phyloP scores from a whole-genome alignment of 495 filamentous ascomycete genomes.

The Choiromyces venosus region DNA sequence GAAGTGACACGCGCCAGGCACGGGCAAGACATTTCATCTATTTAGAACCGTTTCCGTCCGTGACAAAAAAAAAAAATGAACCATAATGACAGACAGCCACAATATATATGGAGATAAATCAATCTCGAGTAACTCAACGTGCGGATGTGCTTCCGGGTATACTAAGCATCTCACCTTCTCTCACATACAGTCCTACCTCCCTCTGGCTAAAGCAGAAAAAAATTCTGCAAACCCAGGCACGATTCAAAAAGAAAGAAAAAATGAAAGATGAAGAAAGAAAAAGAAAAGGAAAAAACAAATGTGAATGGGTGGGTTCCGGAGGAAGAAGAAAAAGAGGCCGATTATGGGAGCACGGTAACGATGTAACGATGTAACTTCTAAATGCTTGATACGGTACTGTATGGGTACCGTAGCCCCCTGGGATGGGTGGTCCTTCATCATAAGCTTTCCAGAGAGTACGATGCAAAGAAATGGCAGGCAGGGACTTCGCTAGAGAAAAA shows the following conservation, averaged over 20 bases:
- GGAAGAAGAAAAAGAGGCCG: constrained; percentile 15
- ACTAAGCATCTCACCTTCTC: constrained; percentile 5
- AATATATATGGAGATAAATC: background rate
- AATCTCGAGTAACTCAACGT: constrained; percentile 9
- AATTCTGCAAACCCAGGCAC: background rate
- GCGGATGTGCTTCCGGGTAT: constrained; percentile 32
- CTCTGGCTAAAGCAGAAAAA: constrained; percentile 10
- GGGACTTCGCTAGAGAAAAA: background rate
- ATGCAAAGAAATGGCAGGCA: background rate
- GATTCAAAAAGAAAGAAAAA: background rate
- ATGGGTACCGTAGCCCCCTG: too few relatives aligned
- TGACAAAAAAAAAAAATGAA: background rate
- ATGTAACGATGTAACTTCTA: background rate
- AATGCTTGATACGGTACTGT: background rate
- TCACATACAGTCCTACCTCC: constrained; percentile 2
- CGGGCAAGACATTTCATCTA: constrained; percentile 31
- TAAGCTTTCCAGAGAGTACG: background rate
- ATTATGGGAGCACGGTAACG: background rate
- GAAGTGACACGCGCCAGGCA: constrained; percentile 20
- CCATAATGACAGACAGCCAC: constrained; percentile 17
- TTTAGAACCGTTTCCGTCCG: constrained; percentile 32
- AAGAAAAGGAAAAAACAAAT: background rate
- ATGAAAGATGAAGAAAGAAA: background rate
- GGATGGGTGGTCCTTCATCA: background rate
- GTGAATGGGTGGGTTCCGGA: background rate